These are phyloP conservation scores for Stenogyne calaminthoides DNA, from an alignment of 305 asterid genomes.

Conservation along the genomic window DNA sequence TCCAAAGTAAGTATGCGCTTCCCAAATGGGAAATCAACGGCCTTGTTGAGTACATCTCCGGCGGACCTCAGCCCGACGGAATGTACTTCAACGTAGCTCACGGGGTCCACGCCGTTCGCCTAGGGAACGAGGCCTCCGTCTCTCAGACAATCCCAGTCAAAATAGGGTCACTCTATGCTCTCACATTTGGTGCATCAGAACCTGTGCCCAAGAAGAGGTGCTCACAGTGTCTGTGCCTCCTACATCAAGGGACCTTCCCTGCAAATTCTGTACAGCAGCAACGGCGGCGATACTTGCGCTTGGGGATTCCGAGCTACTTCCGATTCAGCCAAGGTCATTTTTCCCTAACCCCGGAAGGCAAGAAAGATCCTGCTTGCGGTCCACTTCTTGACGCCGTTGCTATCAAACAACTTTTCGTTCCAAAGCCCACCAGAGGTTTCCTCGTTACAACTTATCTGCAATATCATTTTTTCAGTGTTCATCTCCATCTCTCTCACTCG, in stretches of 20 bases:
- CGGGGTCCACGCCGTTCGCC: conserved; percentile 83
- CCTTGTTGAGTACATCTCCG: no score
- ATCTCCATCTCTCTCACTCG: no score
- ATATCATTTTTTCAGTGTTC: no score
- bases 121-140: conserved; percentile 81
- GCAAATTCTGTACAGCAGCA: no score
- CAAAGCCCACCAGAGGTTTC: conserved; percentile 56
- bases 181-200: conserved; percentile 88
- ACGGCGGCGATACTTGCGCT: no score
- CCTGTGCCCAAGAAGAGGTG: conserved; percentile 81
- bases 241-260: no score
- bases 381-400: conserved; percentile 89
- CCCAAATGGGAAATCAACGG: no score
- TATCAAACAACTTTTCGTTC: conserved; percentile 60
- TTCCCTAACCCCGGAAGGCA: conserved; percentile 73
- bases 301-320: conserved; percentile 71
- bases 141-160: conserved; percentile 69
- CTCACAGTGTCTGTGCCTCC: conserved; percentile 65
- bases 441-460: not conserved
- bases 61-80: no score
- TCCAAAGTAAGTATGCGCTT: no score
- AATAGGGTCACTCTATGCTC: conserved; percentile 71
- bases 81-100: no score
- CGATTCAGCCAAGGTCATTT: conserved; percentile 43
- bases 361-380: conserved; percentile 90